Percentiles rank a stretch among this genome's conserved stretches.
Evolutionary conservation across 352 stramenopile genomes (phyloP).

Genomic region (Phytophthora sp.): DNA sequence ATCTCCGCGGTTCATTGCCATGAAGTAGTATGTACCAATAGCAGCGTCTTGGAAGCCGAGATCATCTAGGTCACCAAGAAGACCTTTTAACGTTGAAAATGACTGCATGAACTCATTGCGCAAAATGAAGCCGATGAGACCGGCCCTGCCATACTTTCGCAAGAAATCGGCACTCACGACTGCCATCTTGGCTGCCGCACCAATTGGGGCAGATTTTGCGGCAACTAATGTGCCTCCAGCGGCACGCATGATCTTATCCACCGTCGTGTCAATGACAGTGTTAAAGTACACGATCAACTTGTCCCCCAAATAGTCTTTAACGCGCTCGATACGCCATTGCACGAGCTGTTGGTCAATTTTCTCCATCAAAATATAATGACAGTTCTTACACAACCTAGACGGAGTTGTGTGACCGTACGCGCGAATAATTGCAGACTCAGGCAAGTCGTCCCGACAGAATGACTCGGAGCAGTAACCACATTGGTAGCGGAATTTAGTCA

Average conservation of each 20-base stretch:
- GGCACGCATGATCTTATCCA: constrained; percentile 87
- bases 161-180: constrained; percentile 88
- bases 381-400: constrained; percentile 75
- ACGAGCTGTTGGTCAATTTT: constrained; percentile 82
- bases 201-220: constrained; percentile 81
- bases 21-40: constrained; percentile 89
- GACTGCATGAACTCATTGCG: constrained; percentile 91
- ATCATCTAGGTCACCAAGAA: constrained; percentile 82
- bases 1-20: constrained; percentile 87
- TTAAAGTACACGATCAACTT: constrained; percentile 81
- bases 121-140: constrained; percentile 83
- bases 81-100: constrained; percentile 80
- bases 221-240: constrained; percentile 79
- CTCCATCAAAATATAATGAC: constrained; percentile 69
- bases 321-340: constrained; percentile 81
- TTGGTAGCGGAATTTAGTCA: constrained; percentile 86
- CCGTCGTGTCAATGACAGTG: constrained; percentile 74
- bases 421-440: constrained; percentile 59
- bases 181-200: constrained; percentile 81
- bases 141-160: constrained; percentile 81
- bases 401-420: constrained; percentile 68
- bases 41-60: constrained; percentile 87
- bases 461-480: constrained; percentile 85
- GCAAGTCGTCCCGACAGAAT: constrained; percentile 79
- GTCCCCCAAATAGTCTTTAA: constrained; percentile 76